phyloP scores from a whole-genome alignment of 2,329 filamentous ascomycete genomes.

The Cryphonectria naterciae region DNA sequence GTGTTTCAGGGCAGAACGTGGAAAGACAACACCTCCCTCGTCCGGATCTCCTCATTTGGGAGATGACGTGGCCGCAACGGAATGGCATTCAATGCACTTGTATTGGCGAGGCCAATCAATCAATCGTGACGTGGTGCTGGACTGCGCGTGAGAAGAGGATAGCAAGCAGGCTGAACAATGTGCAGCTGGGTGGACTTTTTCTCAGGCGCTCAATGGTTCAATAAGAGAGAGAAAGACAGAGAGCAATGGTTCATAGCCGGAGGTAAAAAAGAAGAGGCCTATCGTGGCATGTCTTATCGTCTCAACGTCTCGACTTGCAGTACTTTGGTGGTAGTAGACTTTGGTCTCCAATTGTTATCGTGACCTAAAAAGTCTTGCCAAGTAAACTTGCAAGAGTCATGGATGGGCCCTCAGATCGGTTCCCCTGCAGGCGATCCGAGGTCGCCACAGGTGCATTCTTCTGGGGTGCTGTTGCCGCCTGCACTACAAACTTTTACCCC shows the following conservation, averaged over 20 bases:
- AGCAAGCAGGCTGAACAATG: too few species aligned
- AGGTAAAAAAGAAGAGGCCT: neutral
- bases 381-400: neutral
- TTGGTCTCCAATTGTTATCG: neutral
- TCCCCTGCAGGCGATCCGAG: conserved; percentile 10
- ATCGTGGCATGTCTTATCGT: neutral
- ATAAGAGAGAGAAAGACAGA: too few species aligned
- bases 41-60: neutral
- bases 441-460: conserved; percentile 7
- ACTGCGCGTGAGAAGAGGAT: neutral
- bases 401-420: neutral
- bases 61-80: neutral
- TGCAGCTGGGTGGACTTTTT: too few species aligned
- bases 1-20: neutral
- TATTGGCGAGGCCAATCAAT: neutral
- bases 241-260: neutral
- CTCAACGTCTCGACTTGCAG: neutral
- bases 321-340: neutral
- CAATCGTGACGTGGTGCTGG: neutral
- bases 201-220: too few species aligned
- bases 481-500: conserved; percentile 7
- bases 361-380: neutral
- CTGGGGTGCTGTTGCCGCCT: neutral
- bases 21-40: neutral
- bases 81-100: neutral